phyloP scores from a whole-genome alignment of 495 filamentous ascomycete genomes.

The Trichodelitschia bisporula region DNA sequence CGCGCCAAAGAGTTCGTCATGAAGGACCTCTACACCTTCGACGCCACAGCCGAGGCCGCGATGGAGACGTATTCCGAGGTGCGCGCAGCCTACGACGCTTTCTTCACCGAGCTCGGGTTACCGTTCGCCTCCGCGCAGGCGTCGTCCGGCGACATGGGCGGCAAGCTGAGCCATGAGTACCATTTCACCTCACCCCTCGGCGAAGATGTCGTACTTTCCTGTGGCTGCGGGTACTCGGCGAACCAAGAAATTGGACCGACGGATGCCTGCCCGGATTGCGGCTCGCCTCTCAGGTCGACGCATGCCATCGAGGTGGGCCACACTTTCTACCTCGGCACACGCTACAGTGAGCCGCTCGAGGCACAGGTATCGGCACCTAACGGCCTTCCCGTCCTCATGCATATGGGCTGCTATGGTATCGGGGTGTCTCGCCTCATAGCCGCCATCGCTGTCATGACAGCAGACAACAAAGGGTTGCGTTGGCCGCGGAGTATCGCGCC shows the following conservation, averaged over 20 bases:
- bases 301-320: conserved; percentile 76
- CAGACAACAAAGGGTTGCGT: conserved; percentile 51
- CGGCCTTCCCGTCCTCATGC: conserved; percentile 26
- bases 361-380: conserved; percentile 25
- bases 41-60: conserved; percentile 36
- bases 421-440: conserved; percentile 80
- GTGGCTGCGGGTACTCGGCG: conserved; percentile 51
- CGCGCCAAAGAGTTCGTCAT: conserved; percentile 87
- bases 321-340: conserved; percentile 79
- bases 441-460: conserved; percentile 51
- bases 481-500: conserved; percentile 80
- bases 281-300: conserved; percentile 36
- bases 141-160: conserved; percentile 89
- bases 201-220: conserved; percentile 66
- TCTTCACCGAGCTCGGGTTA: conserved; percentile 67
- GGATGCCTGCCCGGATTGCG: conserved; percentile 49
- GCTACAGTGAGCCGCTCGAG: conserved; percentile 54
- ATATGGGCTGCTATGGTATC: conserved; percentile 95
- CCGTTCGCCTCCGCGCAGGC: conserved; percentile 70
- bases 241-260: conserved; percentile 64
- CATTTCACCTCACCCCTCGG: conserved; percentile 61
- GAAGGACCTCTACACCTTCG: conserved; percentile 98
- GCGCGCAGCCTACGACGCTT: conserved; percentile 35
- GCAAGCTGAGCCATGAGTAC: conserved; percentile 80
- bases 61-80: conserved; percentile 55